Evolutionary conservation across 1,284 basidiomycete species (phyloP).

Genomic region (Cryptococcus hybrid): DNA sequence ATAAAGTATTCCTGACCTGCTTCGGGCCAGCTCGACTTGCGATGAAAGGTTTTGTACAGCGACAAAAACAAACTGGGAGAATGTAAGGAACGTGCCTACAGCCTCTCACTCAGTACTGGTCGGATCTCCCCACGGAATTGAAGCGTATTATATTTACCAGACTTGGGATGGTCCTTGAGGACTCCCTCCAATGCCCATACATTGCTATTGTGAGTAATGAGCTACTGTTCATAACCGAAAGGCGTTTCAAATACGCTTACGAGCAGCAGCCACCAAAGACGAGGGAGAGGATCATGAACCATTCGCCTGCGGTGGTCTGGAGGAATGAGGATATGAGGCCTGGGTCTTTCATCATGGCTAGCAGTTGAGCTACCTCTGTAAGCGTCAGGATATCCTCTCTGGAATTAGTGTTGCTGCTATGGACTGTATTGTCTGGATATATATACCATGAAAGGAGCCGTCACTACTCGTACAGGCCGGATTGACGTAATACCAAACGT

Average conservation of each 20-base stretch:
- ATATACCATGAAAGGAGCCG: no score
- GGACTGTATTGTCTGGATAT: no score
- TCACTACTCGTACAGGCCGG: no score
- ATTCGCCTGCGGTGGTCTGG: slow-evolving; percentile 49
- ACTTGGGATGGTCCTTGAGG: slow-evolving; percentile 64
- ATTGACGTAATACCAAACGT: no score
- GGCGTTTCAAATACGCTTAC: slow-evolving; percentile 53
- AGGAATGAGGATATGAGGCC: slow-evolving; percentile 9
- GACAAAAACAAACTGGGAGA: slow-evolving; percentile 76
- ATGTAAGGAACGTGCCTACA: slow-evolving; percentile 75
- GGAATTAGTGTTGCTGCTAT: no score
- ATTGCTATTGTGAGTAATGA: slow-evolving; percentile 43
- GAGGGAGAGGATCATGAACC: slow-evolving; percentile 61
- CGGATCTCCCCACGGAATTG: background rate
- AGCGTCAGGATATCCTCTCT: no score
- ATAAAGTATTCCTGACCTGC: slow-evolving; percentile 2
- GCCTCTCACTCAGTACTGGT: slow-evolving; percentile 20
- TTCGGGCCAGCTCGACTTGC: slow-evolving; percentile 28
- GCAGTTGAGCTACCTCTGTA: no score
- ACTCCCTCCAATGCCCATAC: slow-evolving; percentile 54
- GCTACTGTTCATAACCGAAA: background rate
- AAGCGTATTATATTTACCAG: slow-evolving; percentile 55
- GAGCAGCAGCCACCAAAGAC: slow-evolving; percentile 81
- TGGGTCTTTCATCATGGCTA: no score
- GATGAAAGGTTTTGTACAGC: slow-evolving; percentile 55